These are phyloP conservation scores for Gentiana straminea DNA, from an alignment of 257 asterid genomes.

Conservation along the genomic window DNA sequence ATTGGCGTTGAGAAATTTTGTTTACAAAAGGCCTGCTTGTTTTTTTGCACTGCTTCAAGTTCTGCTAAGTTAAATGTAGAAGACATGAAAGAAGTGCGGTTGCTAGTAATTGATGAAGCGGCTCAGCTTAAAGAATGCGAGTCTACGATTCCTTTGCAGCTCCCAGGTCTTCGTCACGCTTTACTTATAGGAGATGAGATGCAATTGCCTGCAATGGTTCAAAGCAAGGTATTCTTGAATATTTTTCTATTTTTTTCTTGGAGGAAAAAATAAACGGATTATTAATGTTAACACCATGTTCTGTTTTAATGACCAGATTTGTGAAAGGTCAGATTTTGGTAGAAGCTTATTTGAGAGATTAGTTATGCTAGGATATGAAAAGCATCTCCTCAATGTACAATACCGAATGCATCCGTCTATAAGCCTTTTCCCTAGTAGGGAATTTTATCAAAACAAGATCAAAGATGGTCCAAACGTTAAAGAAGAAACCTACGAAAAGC, in stretches of 20 bases:
- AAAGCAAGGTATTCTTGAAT: constrained; percentile 72
- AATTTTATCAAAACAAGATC: constrained; percentile 40
- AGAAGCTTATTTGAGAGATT: constrained; percentile 23
- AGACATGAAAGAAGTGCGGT: constrained; percentile 20
- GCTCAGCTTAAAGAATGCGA: constrained; percentile 86
- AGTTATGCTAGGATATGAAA: constrained; percentile 37
- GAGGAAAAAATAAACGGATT: no score
- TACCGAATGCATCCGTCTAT: constrained; percentile 82
- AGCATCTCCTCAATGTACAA: constrained; percentile 56
- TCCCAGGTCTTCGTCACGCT: constrained; percentile 55
- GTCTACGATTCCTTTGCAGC: constrained; percentile 57
- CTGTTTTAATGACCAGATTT: no score
- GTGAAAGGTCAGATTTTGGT: no score
- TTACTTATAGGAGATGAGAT: constrained; percentile 72
- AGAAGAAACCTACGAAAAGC: constrained; percentile 19
- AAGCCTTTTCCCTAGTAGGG: constrained; percentile 59
- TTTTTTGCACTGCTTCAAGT: constrained; percentile 62
- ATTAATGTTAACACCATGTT: no score
- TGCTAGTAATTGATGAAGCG: constrained; percentile 73
- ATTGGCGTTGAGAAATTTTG: constrained; percentile 20
- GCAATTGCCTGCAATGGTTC: constrained; percentile 81
- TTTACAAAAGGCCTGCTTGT: constrained; percentile 23
- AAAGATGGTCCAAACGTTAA: constrained; percentile 45
- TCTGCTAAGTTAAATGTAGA: constrained; percentile 33
- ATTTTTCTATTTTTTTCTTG: background rate